Evolutionary conservation across 2,329 filamentous ascomycete species (phyloP), one percentile per base, ranked within the genome.

Genomic region (Xylaria hypoxylon): DNA sequence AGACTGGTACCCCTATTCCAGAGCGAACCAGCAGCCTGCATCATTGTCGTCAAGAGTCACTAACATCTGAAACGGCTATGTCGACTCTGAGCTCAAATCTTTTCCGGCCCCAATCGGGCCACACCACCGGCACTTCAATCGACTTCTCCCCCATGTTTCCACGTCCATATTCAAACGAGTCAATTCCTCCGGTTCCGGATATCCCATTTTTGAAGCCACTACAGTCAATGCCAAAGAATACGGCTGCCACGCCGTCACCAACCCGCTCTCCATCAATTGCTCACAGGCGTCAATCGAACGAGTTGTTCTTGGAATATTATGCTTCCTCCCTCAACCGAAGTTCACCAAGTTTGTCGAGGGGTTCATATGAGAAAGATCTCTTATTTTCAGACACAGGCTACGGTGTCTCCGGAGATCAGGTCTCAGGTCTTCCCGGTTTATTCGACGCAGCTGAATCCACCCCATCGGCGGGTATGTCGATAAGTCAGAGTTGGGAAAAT

Each of bases 121-220:
- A 83, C 61, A 84, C 83, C 0, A 78, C 80, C 8, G 80, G 79
- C 31, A 85, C 83, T 0, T 84, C 83, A 0, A 73, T 85, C 45
- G 82, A 84, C 67, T 68, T 81, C 22, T 63, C 71, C 2, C 72
- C 75, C 35, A 62, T 65, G 22, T 60, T 69, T n/a, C 70, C 72
- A 8, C 62, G 65, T 19, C 22, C 65, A 2, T 70, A 71, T 40
- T 48, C 59, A 8, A 47, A 58, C 22, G 71, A 68, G 4, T 67
- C 65, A 3, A 71, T 68, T 5, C 64, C 69, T 1, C 64, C 67
- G 0, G 55, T 65, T 13, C 68, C 65, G 7, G 67, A 73, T 44
- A 66, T 59, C 24, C 57, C 65, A 51, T 19, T 38, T 8, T 56
- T 60, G 44, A 31, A 60, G 6, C 44, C 65, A 22, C 24, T 40